Evolutionary conservation across 1,284 basidiomycete species (phyloP), one percentile per base, ranked within the genome.

Genomic region (Marasmius oreades): DNA sequence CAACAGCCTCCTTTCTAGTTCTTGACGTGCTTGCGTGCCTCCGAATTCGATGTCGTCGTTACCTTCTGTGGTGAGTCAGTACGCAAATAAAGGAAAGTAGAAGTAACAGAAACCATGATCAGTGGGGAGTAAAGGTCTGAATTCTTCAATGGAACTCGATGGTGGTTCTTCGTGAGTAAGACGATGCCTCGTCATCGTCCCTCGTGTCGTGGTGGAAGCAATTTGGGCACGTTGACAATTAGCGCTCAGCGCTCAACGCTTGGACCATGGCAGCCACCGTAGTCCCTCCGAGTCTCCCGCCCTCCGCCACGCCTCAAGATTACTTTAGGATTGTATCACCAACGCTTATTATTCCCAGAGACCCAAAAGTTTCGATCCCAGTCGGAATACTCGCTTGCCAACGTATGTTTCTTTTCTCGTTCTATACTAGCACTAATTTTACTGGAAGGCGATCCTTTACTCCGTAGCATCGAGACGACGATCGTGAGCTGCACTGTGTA

Each of bases 331-430:
- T 88, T 42, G 64, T 85, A 55, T 86, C 85, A 3, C 73, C 79
- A 5, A 79, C 79, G 8, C 71, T 88, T 14, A 67, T 55, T 20
- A 69, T 88, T 52, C 79, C 85, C n/a, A 70, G 74, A 18, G 77
- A 84, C 52, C 69, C 76, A 10, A 64, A 70, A 22, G 59, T 73
- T 5, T 69, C 85, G 12, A 78, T 88, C 43, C 88, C 87, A 37
- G 86, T 90, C 43, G 87, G 88, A 52, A 74, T 90, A 18, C 73
- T 90, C 42, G 81, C 87, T 37, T 90, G 87, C 67, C 86, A 89
- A 76, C 83, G 86, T 86, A 68, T 65, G 74, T 69, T 55, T 55
- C 55, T 53, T 47, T 59, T 26, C 47, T 60, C 46, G 58, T 59
- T 22, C 44, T 26, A 51, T 53, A 61, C 48, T 48, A 52, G 58